Evolutionary conservation across 1,284 basidiomycete genomes (phyloP).

Genomic region (Ustilago cynodontis): DNA sequence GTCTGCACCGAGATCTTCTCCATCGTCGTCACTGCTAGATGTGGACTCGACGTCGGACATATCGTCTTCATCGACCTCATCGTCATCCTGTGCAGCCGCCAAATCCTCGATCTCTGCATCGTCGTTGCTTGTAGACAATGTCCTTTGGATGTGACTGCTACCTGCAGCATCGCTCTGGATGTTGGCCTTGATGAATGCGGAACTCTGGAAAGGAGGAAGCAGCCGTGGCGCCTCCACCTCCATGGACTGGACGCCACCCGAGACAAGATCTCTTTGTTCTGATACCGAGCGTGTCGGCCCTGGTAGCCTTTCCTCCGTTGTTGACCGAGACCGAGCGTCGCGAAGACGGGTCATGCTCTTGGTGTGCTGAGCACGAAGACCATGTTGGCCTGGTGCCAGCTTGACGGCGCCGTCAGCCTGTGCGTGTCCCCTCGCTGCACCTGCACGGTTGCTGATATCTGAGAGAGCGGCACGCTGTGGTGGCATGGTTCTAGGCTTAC

Average conservation of each 20-base stretch:
- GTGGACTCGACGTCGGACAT: conserved; percentile 51
- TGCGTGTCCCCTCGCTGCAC: conserved; percentile 7
- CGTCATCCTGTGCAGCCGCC: conserved; percentile 10
- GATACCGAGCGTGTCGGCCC: conserved; percentile 31
- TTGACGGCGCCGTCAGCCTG: conserved; percentile 28
- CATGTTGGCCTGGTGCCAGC: conserved; percentile 33
- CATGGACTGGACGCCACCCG: conserved; percentile 39
- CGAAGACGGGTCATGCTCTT: conserved; percentile 49
- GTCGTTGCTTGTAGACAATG: not conserved
- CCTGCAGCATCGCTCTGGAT: conserved; percentile 7
- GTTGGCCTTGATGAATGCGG: conserved; percentile 19
- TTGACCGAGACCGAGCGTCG: conserved; percentile 38
- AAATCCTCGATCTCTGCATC: conserved; percentile 41
- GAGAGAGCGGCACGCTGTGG: conserved; percentile 40
- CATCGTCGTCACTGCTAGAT: conserved; percentile 46
- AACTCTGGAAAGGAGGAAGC: conserved; percentile 38
- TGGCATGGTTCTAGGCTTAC: conserved; percentile 34
- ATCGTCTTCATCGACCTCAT: conserved; percentile 34
- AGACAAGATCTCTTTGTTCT: conserved; percentile 30
- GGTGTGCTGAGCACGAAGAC: conserved; percentile 36
- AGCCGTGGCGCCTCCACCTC: conserved; percentile 44
- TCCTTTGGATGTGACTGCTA: conserved; percentile 10
- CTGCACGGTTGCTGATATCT: conserved; percentile 50
- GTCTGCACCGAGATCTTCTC: conserved; percentile 26
- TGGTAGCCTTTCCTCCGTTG: conserved; percentile 26